These are phyloP conservation scores for Scopulariopsis brevicaulis DNA, from an alignment of 2,329 filamentous ascomycete genomes.

Conservation along the genomic window DNA sequence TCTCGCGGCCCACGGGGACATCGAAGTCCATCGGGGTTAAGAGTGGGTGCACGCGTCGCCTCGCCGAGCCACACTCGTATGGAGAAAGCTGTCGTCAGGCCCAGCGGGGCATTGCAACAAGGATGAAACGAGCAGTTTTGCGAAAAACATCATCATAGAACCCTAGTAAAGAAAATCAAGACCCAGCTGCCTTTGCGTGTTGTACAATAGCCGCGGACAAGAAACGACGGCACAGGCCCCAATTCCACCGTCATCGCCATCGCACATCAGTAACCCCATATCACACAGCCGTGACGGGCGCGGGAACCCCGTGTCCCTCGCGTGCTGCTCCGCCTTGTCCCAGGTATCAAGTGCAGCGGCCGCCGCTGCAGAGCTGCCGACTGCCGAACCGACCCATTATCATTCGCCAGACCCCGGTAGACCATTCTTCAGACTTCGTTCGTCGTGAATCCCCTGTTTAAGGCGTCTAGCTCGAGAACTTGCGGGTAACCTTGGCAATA, in stretches of 20 bases:
- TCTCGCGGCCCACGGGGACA: background rate
- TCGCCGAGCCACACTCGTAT: background rate
- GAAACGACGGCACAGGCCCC: background rate
- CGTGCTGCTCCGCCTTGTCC: background rate
- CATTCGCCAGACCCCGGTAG: background rate
- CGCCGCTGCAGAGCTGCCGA: background rate
- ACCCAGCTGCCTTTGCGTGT: background rate
- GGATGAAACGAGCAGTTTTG: background rate
- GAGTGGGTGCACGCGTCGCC: background rate
- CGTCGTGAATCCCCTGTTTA: background rate
- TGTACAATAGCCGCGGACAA: background rate
- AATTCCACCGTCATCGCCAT: background rate
- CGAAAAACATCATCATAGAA: background rate
- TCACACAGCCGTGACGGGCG: background rate
- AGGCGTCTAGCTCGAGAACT: constrained; percentile 55
- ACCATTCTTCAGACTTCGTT: background rate
- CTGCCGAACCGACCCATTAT: background rate
- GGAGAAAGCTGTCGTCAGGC: too few species aligned
- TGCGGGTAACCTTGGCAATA: constrained; percentile 88
- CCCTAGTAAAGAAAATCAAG: background rate
- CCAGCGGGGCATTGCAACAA: background rate
- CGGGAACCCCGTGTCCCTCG: background rate
- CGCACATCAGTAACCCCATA: background rate
- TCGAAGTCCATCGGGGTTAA: background rate
- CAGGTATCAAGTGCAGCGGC: background rate